phyloP scores from a whole-genome alignment of 257 asterid genomes.

The Anisodus tanguticus region DNA sequence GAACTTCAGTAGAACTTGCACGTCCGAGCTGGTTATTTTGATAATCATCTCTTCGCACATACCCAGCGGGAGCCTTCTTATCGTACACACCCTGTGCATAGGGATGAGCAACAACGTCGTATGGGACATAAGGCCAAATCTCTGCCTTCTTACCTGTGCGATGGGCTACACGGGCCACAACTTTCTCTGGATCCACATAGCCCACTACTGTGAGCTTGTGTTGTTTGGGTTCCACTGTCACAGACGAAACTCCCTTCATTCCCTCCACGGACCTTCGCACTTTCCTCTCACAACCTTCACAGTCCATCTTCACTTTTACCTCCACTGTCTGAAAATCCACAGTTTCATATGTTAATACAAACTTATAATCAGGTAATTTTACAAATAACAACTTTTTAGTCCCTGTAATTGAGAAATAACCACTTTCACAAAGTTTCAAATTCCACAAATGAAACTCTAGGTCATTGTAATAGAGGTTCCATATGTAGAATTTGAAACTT shows the following conservation, averaged over 20 bases:
- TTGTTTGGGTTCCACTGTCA: conserved; percentile 73
- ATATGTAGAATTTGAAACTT: no score
- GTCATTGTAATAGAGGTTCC: no score
- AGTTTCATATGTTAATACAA: not conserved
- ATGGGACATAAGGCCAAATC: conserved; percentile 97
- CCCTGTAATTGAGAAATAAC: no score
- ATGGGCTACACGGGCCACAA: conserved; percentile 81
- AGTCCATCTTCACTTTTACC: conserved; percentile 88
- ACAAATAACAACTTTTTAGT: no score
- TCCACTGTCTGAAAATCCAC: conserved; percentile 70
- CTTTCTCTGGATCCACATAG: conserved; percentile 83
- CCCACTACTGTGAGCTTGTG: conserved; percentile 90
- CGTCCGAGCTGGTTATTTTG: conserved; percentile 66
- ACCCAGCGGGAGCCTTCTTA: conserved; percentile 93
- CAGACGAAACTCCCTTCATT: conserved; percentile 89
- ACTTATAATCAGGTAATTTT: no score
- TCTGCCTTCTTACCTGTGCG: conserved; percentile 95
- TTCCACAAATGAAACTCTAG: no score
- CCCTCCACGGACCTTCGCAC: conserved; percentile 87
- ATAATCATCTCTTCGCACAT: conserved; percentile 58
- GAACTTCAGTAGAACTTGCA: conserved; percentile 89
- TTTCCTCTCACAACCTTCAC: conserved; percentile 94
- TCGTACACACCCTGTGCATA: conserved; percentile 88
- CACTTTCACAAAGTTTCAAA: no score
- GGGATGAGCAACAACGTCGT: conserved; percentile 90